phyloP scores from a whole-genome alignment of 2,329 filamentous ascomycete genomes.

The Phyllosticta citrichinensis region DNA sequence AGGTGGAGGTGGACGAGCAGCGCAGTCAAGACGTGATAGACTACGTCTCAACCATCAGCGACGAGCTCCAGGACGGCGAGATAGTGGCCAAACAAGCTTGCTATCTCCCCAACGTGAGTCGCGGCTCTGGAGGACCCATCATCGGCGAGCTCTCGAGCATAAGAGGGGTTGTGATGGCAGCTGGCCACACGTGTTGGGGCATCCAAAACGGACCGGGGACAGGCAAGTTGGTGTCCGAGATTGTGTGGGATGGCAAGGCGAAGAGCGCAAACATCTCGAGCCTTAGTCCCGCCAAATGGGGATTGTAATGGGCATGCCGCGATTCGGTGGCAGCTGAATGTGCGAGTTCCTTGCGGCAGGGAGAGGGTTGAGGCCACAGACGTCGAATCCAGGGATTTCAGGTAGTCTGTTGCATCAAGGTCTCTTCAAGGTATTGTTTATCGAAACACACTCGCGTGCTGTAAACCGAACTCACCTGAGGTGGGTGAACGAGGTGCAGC shows the following conservation, averaged over 20 bases:
- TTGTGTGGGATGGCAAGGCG: slow-evolving; percentile 35
- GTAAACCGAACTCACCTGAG: neutral
- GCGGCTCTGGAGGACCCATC: slow-evolving; percentile 57
- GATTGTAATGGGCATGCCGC: neutral
- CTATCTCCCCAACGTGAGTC: slow-evolving; percentile 70
- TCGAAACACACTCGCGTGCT: neutral
- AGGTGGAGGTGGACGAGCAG: slow-evolving; percentile 62
- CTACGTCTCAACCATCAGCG: slow-evolving; percentile 55
- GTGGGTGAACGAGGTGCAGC: too few relatives aligned
- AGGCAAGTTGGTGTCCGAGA: slow-evolving; percentile 35
- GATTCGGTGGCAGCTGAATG: neutral
- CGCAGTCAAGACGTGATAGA: slow-evolving; percentile 80
- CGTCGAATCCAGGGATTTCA: neutral
- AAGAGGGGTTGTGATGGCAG: slow-evolving; percentile 67
- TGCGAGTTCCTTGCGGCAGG: neutral
- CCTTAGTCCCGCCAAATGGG: slow-evolving; percentile 31
- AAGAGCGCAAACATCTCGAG: slow-evolving; percentile 33
- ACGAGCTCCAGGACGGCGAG: slow-evolving; percentile 36
- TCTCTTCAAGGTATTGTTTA: neutral
- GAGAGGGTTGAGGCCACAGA: neutral
- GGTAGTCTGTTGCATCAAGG: neutral
- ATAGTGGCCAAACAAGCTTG: slow-evolving; percentile 77
- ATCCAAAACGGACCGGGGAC: slow-evolving; percentile 93
- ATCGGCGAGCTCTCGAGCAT: slow-evolving; percentile 61
- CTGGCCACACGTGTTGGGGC: slow-evolving; percentile 95